Evolutionary conservation across 2,329 filamentous ascomycete genomes (phyloP).

Genomic region (Sordariomycetes sp.): DNA sequence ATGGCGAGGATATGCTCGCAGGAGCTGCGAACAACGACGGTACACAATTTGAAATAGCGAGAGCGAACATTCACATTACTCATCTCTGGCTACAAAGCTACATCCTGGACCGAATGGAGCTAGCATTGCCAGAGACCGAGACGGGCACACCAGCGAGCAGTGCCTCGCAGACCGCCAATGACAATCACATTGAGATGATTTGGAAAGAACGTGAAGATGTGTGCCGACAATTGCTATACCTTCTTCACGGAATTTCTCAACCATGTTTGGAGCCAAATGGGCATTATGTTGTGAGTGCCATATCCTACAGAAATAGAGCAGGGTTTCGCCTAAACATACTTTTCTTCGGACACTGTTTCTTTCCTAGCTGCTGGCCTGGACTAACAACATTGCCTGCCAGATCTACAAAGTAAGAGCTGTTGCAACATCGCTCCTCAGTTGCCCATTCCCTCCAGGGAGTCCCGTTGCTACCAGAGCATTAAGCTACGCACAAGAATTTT

Average conservation of each 20-base stretch:
- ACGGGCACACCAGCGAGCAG: neutral
- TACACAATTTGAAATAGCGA: conserved; percentile 14
- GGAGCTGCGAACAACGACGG: neutral
- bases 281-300: conserved; percentile 19
- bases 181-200: conserved; percentile 7
- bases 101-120: conserved; percentile 22
- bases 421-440: conserved; percentile 20
- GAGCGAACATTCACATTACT: conserved; percentile 24
- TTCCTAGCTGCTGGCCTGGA: no score
- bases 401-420: conserved; percentile 25
- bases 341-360: neutral
- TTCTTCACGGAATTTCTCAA: conserved; percentile 21
- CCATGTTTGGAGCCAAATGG: conserved; percentile 22
- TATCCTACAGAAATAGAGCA: no score
- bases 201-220: conserved; percentile 25
- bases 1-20: neutral
- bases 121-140: conserved; percentile 9
- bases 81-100: conserved; percentile 27
- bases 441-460: conserved; percentile 18
- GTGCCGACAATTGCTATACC: conserved; percentile 23
- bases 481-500: conserved; percentile 19
- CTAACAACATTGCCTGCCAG: no score
- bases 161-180: no score
- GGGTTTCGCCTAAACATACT: neutral
- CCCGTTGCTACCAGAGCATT: conserved; percentile 13